Conservation (phyloP, 2,329 filamentous ascomycete species). For the Colletotrichum navitas region DNA sequence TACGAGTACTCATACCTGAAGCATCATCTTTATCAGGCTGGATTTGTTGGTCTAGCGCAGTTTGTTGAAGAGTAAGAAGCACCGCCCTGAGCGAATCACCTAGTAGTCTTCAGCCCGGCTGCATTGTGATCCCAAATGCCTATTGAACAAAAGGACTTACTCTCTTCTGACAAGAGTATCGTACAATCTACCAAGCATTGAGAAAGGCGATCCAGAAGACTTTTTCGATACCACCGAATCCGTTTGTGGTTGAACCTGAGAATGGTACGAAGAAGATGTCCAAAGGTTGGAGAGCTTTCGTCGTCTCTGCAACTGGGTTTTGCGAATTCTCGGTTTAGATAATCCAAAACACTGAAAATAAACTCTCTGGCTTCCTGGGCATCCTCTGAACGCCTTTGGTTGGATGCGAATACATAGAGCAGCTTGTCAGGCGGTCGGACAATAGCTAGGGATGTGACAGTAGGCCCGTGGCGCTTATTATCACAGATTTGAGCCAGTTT, state of each 20-base stretch:
- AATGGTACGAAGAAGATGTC: not conserved
- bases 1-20: not conserved
- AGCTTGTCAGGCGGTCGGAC: conserved; percentile 47
- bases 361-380: not conserved
- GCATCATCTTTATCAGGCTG: too few species aligned
- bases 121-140: too few species aligned
- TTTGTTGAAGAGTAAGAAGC: not conserved
- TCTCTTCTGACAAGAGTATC: not conserved
- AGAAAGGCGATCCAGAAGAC: not conserved
- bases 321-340: not conserved
- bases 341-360: not conserved
- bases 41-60: accelerated
- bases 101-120: not conserved
- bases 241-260: conserved; percentile 10
- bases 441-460: conserved; percentile 49
- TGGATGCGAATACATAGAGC: conserved; percentile 51
- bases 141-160: not conserved
- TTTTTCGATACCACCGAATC: not conserved
- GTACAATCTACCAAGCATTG: conserved; percentile 10
- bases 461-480: conserved; percentile 46
- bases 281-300: not conserved
- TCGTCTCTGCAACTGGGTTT: not conserved
- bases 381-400: conserved; percentile 35
- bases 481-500: conserved; percentile 51
- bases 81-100: not conserved